Evolutionary conservation across 1,139 yeast species (phyloP), one percentile per base, ranked within the genome.

Genomic region (Insectozyma bohioensis): DNA sequence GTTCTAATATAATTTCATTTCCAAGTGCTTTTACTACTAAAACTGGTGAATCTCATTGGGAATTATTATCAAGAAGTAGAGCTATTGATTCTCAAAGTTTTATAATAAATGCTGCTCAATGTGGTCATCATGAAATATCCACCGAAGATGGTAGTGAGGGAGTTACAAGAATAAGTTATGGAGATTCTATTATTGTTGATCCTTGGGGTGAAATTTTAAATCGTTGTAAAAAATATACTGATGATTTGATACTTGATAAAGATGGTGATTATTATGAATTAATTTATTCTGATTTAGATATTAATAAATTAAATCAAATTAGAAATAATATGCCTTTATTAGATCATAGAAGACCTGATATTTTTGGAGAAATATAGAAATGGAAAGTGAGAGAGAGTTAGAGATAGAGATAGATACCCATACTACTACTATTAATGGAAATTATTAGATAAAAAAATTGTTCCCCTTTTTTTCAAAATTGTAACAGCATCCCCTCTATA

Each of bases 21-120:
- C 97, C 98, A 0, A 82, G 95, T 24, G 97, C 97, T 0, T 92
- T 94, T 63, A 90, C 97, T 0, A 76, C 85, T 49, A 78, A 81
- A 47, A 92, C 97, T 0, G 97, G 98, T 1, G 78, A 76, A 37
- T 92, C 92, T 0, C 97, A 92, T 51, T 92, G 97, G 95, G 79
- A 80, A 39, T 58, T 73, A 1, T 62, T 92, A 36, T 95, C 88
- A 2, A 68, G 78, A 24, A 81, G 95, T 0, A 65, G 97, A 30
- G 97, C 97, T 2, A 72, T 92, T 16, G 96, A 88, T 51, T 75
- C 92, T 1, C 97, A 92, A 54, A 70, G 85, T 46, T 92, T 74
- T 56, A 95, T 92, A 2, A 67, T 92, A 4, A 80, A 90, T 84
- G 92, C 97, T 0, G 97, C 95, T 0, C 97, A 90, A 54, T 77